phyloP scores from a whole-genome alignment of 129 eudicot genomes.

The Saussurea involucrata region DNA sequence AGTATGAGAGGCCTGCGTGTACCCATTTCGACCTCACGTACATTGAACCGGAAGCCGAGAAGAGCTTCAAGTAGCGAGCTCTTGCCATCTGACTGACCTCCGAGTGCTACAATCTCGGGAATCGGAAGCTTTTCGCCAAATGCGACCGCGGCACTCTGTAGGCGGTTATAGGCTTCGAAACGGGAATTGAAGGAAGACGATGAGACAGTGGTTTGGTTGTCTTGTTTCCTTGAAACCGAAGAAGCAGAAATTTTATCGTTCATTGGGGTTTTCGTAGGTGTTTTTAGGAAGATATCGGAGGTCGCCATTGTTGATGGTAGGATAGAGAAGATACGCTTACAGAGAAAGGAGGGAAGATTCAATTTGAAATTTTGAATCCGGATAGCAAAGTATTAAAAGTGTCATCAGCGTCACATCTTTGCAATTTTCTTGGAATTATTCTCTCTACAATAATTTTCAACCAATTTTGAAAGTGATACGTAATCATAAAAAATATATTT shows the following conservation, averaged over 20 bases:
- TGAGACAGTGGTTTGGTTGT: constrained; percentile 36
- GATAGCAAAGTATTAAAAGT: background rate
- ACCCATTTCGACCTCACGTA: constrained; percentile 97
- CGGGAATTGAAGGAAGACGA: constrained; percentile 49
- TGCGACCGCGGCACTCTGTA: constrained; percentile 95
- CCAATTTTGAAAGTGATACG: too few species aligned
- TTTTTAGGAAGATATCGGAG: constrained; percentile 25
- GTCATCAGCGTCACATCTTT: too few species aligned
- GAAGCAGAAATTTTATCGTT: constrained; percentile 14
- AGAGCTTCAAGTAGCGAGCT: constrained; percentile 99
- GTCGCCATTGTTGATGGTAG: constrained; percentile 42
- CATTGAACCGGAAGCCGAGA: constrained; percentile 91
- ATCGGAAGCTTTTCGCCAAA: constrained; percentile 93
- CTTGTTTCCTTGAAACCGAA: constrained; percentile 32
- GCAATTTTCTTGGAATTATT: too few species aligned
- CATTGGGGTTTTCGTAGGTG: constrained; percentile 56
- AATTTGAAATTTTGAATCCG: constrained; percentile 23
- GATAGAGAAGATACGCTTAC: constrained; percentile 3
- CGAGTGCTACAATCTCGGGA: constrained; percentile 94
- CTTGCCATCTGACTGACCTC: constrained; percentile 99
- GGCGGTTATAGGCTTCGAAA: constrained; percentile 87
- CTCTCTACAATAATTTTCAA: too few species aligned
- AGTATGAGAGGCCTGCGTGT: constrained; percentile 90
- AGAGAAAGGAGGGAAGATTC: constrained; percentile 9
- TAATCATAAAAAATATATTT: too few species aligned